Conservation (phyloP, 805 yeast genomes). For the Blastobotrys chiropterorum region DNA sequence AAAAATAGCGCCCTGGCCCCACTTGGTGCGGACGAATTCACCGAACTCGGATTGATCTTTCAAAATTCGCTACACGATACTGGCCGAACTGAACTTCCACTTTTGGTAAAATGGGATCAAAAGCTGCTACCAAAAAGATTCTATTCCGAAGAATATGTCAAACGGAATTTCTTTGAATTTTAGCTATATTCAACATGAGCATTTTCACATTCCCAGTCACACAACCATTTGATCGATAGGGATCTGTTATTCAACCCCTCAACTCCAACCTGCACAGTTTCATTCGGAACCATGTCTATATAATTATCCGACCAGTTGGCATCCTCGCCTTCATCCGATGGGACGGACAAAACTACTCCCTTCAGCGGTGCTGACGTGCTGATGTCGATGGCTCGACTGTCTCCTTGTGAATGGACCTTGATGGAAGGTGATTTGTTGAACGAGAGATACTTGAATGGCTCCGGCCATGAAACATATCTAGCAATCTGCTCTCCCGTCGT, state of each 20-base stretch:
- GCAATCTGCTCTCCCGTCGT: not conserved
- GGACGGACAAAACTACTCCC: not conserved
- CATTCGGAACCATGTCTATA: constrained; percentile 4
- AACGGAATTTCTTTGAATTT: not conserved
- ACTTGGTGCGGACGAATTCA: not conserved
- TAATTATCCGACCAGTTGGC: constrained; percentile 4
- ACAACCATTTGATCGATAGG: constrained; percentile 1
- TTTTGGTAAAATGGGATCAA: not conserved
- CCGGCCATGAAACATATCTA: constrained; percentile 6
- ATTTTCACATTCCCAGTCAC: constrained; percentile 6
- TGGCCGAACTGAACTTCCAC: not conserved
- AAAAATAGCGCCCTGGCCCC: not conserved
- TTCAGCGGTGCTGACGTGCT: constrained; percentile 1
- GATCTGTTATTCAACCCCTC: not conserved
- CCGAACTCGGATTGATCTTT: not conserved
- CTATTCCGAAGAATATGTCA: not conserved
- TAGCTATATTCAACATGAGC: no score
- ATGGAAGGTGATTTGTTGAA: constrained; percentile 4
- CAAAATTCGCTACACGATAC: not conserved
- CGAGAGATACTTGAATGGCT: constrained; percentile 10
- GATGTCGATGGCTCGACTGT: not conserved
- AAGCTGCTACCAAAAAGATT: not conserved
- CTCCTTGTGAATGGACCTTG: not conserved
- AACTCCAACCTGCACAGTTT: not conserved
- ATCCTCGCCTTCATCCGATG: not conserved